Evolutionary conservation across 768 basidiomycete genomes (phyloP), one percentile per base, ranked within the genome.

Genomic region (Suillus alpinus): DNA sequence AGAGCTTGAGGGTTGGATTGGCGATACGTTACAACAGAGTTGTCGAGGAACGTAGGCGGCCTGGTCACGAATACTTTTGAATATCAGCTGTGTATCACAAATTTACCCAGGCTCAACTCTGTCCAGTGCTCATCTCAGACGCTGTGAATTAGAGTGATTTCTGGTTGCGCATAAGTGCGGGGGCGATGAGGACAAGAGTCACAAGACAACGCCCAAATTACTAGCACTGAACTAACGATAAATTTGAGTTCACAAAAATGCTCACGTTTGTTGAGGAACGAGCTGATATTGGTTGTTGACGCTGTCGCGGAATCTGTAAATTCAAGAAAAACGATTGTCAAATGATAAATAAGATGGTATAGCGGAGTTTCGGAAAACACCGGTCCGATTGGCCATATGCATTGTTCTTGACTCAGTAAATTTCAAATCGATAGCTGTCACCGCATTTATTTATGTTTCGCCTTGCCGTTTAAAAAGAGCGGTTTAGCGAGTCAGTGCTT

Each of bases 1-100:
- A 6, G 71, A 68, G n/a, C 71, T 80, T 39, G 61, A 71, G 34
- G 63, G 59, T n/a, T 80, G 78, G 78, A 61, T 69, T 36, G 51
- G 47, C 18, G 61, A 56, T 47, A 68, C 61, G 3, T 71, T 71
- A 31, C 50, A 47, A 39, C 23, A 39, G n/a, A 26, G 23, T 26
- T 26, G 52, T 37, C 12, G 36, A 34, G 3, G 13, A 53, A 20
- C 16, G 2, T 9, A 20, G 7, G 23, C 18, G 18, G 37, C 23
- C 9, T 39, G 23, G 23, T 3, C 52, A 26, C 49, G 49, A 18
- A n/a, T 1, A 26, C 23, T 37, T 23, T 10, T 5, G 34, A 5
- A 26, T 4, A 53, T 23, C 9, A 23, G 9, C 9, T 26, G 16
- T 37, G 23, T 18, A 29, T n/a, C n/a, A n/a, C n/a, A n/a, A n/a